Conservation (phyloP, 2,329 filamentous ascomycete species). For the Alternaria panax region DNA sequence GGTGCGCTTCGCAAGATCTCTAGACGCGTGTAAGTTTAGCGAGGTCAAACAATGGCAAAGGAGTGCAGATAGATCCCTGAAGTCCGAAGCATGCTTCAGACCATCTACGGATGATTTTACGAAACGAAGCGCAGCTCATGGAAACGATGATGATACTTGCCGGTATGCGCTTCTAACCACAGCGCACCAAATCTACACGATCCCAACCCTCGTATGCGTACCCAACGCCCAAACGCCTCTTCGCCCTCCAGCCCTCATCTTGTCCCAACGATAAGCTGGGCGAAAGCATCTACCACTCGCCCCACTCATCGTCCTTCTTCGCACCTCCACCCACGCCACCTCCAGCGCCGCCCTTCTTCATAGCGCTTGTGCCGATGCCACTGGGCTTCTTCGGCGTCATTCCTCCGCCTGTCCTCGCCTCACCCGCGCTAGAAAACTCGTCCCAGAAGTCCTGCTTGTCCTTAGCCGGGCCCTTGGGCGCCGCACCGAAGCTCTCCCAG, state of each 20-base stretch:
- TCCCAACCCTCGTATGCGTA: background rate
- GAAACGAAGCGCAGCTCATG: background rate
- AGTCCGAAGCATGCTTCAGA: background rate
- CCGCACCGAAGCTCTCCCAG: slow-evolving; percentile 71
- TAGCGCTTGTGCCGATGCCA: slow-evolving; percentile 69
- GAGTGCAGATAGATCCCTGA: background rate
- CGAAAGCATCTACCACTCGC: slow-evolving; percentile 56
- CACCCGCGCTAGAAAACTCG: slow-evolving; percentile 52
- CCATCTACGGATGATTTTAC: background rate
- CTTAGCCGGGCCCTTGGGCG: slow-evolving; percentile 59
- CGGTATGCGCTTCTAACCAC: background rate
- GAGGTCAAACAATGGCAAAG: background rate
- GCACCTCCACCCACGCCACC: slow-evolving; percentile 34
- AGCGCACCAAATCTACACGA: background rate
- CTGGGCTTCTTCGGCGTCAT: slow-evolving; percentile 50
- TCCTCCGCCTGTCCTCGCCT: slow-evolving; percentile 29
- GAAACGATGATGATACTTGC: background rate
- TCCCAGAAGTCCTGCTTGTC: slow-evolving; percentile 64
- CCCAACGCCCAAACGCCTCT: slow-evolving; percentile 11
- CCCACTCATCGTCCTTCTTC: slow-evolving; percentile 65
- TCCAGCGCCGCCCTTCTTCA: slow-evolving; percentile 59
- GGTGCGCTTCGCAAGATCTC: background rate
- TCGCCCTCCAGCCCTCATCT: background rate
- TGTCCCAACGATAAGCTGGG: background rate
- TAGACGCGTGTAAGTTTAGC: background rate